phyloP scores from a whole-genome alignment of 306 rosid genomes.

The Citrullus mucosospermus region DNA sequence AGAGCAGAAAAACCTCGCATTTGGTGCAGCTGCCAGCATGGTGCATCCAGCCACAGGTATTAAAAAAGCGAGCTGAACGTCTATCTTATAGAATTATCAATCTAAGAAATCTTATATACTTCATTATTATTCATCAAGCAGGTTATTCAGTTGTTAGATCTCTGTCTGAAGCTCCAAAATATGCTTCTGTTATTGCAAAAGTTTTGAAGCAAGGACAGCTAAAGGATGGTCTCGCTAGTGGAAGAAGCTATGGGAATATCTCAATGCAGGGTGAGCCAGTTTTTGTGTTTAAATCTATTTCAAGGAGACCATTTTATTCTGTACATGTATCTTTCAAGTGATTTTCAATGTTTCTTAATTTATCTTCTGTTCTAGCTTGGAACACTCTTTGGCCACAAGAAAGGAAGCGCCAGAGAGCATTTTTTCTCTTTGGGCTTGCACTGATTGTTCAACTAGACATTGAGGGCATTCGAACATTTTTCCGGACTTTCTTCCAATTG shows the following conservation, averaged over 20 bases:
- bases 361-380: constrained; percentile 54
- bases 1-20: constrained; percentile 90
- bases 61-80: neutral
- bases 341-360: neutral
- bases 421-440: constrained; percentile 92
- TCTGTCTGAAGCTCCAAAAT: constrained; percentile 91
- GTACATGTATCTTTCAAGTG: neutral
- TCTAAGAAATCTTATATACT: constrained; percentile 4
- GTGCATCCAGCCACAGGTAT: constrained; percentile 99
- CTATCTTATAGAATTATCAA: constrained; percentile 4
- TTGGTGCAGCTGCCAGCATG: constrained; percentile 98
- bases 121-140: constrained; percentile 18
- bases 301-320: neutral
- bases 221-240: constrained; percentile 12
- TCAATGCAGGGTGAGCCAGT: constrained; percentile 58
- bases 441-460: constrained; percentile 73
- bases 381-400: constrained; percentile 92
- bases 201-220: constrained; percentile 51
- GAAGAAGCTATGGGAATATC: constrained; percentile 39
- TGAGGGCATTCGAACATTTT: constrained; percentile 80
- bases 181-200: constrained; percentile 74
- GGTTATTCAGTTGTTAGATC: constrained; percentile 99
- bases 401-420: constrained; percentile 90
- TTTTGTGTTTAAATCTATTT: neutral
- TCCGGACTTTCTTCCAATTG: constrained; percentile 82